Evolutionary conservation across 1,284 basidiomycete species (phyloP).

Genomic region (Rhodotorula sp.): DNA sequence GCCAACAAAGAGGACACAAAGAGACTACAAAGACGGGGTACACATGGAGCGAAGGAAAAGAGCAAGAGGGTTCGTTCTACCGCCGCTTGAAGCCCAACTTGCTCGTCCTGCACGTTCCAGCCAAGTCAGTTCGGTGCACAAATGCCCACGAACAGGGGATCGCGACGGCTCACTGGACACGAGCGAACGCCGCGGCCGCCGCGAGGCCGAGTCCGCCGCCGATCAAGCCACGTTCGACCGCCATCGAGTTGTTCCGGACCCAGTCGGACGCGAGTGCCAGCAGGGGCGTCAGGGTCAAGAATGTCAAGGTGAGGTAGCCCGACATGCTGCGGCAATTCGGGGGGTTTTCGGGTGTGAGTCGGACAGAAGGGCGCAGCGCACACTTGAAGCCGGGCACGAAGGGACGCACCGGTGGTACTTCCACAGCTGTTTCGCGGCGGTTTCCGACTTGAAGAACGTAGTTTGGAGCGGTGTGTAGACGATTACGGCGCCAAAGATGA

Average conservation of each 20-base stretch:
- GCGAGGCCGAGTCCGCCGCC: constrained; percentile 26
- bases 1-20: no score
- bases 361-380: no score
- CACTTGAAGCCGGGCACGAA: no score
- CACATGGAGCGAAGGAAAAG: neutral
- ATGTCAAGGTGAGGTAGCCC: constrained; percentile 38
- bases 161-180: constrained; percentile 12
- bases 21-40: no score
- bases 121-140: neutral
- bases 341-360: no score
- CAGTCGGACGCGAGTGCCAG: constrained; percentile 41
- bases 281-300: constrained; percentile 36
- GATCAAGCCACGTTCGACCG: constrained; percentile 25
- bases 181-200: constrained; percentile 13
- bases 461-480: constrained; percentile 35
- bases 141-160: neutral
- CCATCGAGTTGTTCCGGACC: constrained; percentile 31
- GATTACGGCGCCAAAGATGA: constrained; percentile 36
- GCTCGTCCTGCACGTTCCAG: constrained; percentile 5
- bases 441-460: constrained; percentile 33
- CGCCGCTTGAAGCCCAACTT: constrained; percentile 9
- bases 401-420: constrained; percentile 44
- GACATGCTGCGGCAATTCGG: constrained; percentile 10
- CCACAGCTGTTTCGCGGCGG: constrained; percentile 37
- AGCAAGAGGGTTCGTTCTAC: neutral